Evolutionary conservation across 352 stramenopile genomes (phyloP), one percentile per base, ranked within the genome.

Genomic region (Globisporangium echinulatum): DNA sequence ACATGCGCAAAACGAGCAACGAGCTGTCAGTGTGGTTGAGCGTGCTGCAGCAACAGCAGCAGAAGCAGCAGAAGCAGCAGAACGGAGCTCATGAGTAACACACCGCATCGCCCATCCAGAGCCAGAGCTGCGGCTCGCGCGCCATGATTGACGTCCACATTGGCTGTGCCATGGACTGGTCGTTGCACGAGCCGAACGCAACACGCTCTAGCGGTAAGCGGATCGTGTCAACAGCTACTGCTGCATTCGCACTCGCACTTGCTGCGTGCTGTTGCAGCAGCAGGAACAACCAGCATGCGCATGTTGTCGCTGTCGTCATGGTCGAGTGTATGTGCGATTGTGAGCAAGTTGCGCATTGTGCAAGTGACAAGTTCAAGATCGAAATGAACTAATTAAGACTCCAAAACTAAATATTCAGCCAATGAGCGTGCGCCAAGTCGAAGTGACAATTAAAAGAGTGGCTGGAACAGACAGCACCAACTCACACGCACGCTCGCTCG

Each of bases 21-120:
- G 25, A 33, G 25, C 25, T 33, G 25, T 33, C 25, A 33, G 25
- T 33, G 25, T 33, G 25, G 25, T 33, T 33, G 25, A 33, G 44
- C 46, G 40, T 7, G 11, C 11, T 8, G 7, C 40, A 44, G 46
- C 15, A 49, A 2, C 25, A 33, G 25, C 4, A 60, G 46, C 14
- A 42, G 25, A 1, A 8, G 46, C 46, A 49, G 25, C 25, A 33
- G 25, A 1, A 8, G 46, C 46, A 49, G 25, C 25, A 33, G 25
- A 33, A 33, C 25, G 2, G 2, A 33, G 25, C 25, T 33, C 25
- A 33, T 33, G 25, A 36, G 5, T 17, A 7, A 66, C 63, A 58
- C 53, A 94, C 84, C 48, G 91, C 92, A 69, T 95, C 85, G 65
- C 85, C 85, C 79, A 95, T 90, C 85, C 85, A 95, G 62, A 95